Conservation (phyloP, 2,329 filamentous ascomycete genomes). For the Diaporthe citriasiana region DNA sequence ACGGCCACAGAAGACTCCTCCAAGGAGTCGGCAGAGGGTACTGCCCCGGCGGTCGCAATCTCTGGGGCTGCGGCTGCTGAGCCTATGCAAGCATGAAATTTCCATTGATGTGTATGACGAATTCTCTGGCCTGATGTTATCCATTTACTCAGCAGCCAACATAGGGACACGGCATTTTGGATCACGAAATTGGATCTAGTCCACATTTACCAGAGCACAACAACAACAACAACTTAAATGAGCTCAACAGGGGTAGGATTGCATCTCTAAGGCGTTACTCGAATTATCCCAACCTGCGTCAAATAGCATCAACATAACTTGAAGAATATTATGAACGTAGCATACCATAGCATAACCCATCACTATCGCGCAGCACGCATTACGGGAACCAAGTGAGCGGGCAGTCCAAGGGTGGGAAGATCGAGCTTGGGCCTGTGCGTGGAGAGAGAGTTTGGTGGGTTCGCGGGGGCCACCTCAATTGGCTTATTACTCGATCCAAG, state of each 20-base stretch:
- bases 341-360: constrained; percentile 17
- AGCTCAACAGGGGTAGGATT: constrained; percentile 19
- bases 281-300: constrained; percentile 21
- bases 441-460: constrained; percentile 25
- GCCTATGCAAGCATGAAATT: constrained; percentile 23
- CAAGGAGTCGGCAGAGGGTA: constrained; percentile 11
- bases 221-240: not conserved
- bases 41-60: constrained; percentile 25
- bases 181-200: constrained; percentile 28
- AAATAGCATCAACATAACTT: constrained; percentile 19
- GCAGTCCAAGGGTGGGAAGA: not conserved
- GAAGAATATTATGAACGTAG: constrained; percentile 26
- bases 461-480: constrained; percentile 28
- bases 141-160: constrained; percentile 14
- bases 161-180: constrained; percentile 11
- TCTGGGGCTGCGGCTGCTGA: constrained; percentile 10
- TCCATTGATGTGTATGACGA: constrained; percentile 1
- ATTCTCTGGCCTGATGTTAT: constrained; percentile 5
- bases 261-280: constrained; percentile 39
- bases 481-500: constrained; percentile 32
- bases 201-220: constrained; percentile 10
- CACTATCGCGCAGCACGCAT: too few species aligned
- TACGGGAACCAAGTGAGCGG: not conserved
- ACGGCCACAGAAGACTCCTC: constrained; percentile 21
- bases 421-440: constrained; percentile 22